Evolutionary conservation across 768 basidiomycete genomes (phyloP).

Genomic region (Lactarius evosmus): DNA sequence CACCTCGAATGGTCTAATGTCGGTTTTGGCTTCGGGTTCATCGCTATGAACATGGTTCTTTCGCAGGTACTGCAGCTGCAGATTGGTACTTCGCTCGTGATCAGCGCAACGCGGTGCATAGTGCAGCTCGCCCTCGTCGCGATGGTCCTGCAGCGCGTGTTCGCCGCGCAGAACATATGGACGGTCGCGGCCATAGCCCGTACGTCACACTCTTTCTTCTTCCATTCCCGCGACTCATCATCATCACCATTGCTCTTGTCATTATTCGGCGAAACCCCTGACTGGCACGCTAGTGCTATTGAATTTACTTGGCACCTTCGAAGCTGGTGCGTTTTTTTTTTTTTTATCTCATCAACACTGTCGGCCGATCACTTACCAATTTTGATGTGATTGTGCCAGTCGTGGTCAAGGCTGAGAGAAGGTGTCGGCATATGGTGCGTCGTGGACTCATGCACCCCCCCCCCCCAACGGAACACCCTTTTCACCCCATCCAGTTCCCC

Average conservation of each 20-base stretch:
- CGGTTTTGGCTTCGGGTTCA: slow-evolving; percentile 68
- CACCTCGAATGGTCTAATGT: slow-evolving; percentile 72
- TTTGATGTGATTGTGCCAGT: slow-evolving; percentile 43
- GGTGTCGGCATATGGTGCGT: slow-evolving; percentile 70
- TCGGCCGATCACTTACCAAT: neutral
- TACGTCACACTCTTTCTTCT: slow-evolving; percentile 39
- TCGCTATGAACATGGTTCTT: slow-evolving; percentile 65
- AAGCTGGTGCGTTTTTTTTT: slow-evolving; percentile 53
- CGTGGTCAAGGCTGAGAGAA: slow-evolving; percentile 71
- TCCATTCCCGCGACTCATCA: neutral
- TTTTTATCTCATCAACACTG: slow-evolving; percentile 10
- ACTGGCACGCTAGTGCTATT: slow-evolving; percentile 49
- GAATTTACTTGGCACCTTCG: slow-evolving; percentile 74
- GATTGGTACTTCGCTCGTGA: slow-evolving; percentile 62
- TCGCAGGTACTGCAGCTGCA: slow-evolving; percentile 65
- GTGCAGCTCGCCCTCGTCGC: slow-evolving; percentile 76
- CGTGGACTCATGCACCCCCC: neutral
- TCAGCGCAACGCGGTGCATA: slow-evolving; percentile 70
- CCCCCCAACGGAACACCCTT: neutral
- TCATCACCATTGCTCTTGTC: too few relatives aligned
- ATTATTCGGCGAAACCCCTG: neutral
- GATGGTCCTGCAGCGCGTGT: slow-evolving; percentile 65
- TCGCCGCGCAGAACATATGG: slow-evolving; percentile 71
- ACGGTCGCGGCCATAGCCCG: slow-evolving; percentile 70
- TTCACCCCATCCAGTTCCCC: slow-evolving; percentile 49